These are phyloP conservation scores for Lepidium africanum DNA, from an alignment of 345 rosid genomes.

Conservation along the genomic window DNA sequence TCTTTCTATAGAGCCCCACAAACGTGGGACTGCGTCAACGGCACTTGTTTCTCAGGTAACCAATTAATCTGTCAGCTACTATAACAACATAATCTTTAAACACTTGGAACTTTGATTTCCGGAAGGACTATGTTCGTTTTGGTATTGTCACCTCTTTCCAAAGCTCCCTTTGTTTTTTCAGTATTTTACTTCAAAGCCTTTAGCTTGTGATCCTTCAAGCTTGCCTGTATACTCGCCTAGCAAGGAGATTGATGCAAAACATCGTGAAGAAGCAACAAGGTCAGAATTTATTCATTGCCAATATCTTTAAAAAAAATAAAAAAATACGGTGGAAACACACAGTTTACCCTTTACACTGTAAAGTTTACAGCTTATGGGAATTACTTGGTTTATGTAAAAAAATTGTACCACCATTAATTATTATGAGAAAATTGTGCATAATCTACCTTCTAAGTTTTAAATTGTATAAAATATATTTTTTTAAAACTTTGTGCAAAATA, in stretches of 20 bases:
- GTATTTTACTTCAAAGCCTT: constrained; percentile 79
- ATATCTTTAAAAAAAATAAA: not conserved
- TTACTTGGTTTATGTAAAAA: not conserved
- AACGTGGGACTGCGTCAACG: constrained; percentile 76
- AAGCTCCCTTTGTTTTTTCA: constrained; percentile 24
- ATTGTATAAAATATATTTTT: too few species aligned
- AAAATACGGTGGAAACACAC: not conserved
- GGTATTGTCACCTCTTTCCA: not conserved
- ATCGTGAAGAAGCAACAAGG: constrained; percentile 73
- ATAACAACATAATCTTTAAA: not conserved
- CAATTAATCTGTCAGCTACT: not conserved
- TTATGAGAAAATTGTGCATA: too few species aligned
- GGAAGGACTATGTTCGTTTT: not conserved
- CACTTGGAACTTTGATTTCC: not conserved
- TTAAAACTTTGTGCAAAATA: too few species aligned
- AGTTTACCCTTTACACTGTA: too few species aligned
- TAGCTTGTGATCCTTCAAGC: constrained; percentile 90
- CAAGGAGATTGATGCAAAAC: constrained; percentile 93
- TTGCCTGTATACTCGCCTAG: constrained; percentile 86
- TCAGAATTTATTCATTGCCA: constrained; percentile 23
- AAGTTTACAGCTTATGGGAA: not conserved
- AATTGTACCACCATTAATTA: not conserved
- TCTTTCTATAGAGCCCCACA: constrained; percentile 82
- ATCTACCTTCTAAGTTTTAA: too few species aligned
- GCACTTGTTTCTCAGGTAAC: constrained; percentile 91